Percentiles rank a stretch among this genome's conserved stretches.
phyloP scores from a whole-genome alignment of 2,329 filamentous ascomycete genomes.

The Onygenales sp. region DNA sequence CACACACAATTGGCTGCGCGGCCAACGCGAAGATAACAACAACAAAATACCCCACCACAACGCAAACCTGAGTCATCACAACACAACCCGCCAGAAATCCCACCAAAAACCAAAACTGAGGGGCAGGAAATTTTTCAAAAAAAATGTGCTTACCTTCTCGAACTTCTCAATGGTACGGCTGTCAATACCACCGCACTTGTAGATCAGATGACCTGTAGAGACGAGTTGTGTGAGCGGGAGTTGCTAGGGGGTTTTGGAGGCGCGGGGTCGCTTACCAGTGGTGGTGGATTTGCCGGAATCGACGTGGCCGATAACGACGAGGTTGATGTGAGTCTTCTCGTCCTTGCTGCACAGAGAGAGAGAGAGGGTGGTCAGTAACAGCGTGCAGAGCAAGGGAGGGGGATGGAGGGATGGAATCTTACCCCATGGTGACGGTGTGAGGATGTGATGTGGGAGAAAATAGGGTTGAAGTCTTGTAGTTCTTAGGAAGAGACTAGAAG shows the following conservation, averaged over 20 bases:
- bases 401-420: constrained; percentile 27
- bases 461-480: constrained; percentile 34
- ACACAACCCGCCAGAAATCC: not conserved
- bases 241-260: constrained; percentile 19
- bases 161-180: constrained; percentile 99
- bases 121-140: constrained; percentile 19
- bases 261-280: constrained; percentile 56
- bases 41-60: constrained; percentile 1
- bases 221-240: constrained; percentile 4
- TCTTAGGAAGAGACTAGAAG: constrained; percentile 41
- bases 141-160: constrained; percentile 74
- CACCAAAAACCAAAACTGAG: constrained; percentile 1
- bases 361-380: not conserved
- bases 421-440: constrained; percentile 52
- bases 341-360: constrained; percentile 61
- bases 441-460: constrained; percentile 16
- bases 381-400: constrained; percentile 4
- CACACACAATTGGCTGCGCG: not conserved
- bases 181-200: constrained; percentile 99
- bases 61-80: not conserved
- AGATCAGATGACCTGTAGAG: constrained; percentile 82
- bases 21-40: not conserved
- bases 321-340: constrained; percentile 92
- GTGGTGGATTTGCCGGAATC: constrained; percentile 99
- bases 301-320: constrained; percentile 99